A percentile compares a stretch with the other conserved stretches of the same genome.
These are phyloP conservation scores for Mycena leptocephala DNA, from an alignment of 768 basidiomycete species.

Conservation along the genomic window DNA sequence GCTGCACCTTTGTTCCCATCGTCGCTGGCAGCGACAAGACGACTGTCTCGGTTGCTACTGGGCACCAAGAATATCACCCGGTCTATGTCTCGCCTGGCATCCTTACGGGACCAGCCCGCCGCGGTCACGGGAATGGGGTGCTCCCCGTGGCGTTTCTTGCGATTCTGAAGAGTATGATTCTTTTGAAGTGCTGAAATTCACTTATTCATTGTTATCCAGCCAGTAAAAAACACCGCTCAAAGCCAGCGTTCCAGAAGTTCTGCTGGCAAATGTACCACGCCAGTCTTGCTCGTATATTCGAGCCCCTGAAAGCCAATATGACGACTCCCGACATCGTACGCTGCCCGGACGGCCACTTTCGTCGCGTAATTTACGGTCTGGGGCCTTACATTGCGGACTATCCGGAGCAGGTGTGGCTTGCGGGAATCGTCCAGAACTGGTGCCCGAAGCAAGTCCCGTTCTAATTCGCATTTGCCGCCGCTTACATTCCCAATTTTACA, in stretches of 20 bases:
- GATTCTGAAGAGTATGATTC: slow-evolving; percentile 10
- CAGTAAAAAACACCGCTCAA: slow-evolving; percentile 5
- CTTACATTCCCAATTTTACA: neutral
- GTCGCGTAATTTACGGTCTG: slow-evolving; percentile 43
- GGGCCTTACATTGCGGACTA: slow-evolving; percentile 51
- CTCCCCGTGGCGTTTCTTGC: slow-evolving; percentile 8
- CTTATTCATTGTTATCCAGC: neutral
- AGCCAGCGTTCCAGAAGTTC: slow-evolving; percentile 22
- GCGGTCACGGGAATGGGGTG: slow-evolving; percentile 4
- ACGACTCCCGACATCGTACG: slow-evolving; percentile 33
- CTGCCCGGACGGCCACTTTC: slow-evolving; percentile 47
- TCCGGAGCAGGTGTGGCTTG: slow-evolving; percentile 45
- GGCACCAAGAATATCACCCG: slow-evolving; percentile 40
- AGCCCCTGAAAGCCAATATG: slow-evolving; percentile 41
- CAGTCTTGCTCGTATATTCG: slow-evolving; percentile 36
- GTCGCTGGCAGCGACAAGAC: slow-evolving; percentile 46
- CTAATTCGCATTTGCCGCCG: neutral
- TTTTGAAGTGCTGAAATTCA: too few species aligned
- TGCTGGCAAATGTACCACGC: slow-evolving; percentile 35
- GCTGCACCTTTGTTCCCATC: slow-evolving; percentile 39
- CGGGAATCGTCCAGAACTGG: slow-evolving; percentile 45
- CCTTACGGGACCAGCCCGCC: neutral
- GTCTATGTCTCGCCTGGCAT: slow-evolving; percentile 44
- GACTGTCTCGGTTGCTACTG: slow-evolving; percentile 40
- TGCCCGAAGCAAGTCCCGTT: slow-evolving; percentile 33